phyloP scores from a whole-genome alignment of 768 basidiomycete species.

The Collybiopsis luxurians region DNA sequence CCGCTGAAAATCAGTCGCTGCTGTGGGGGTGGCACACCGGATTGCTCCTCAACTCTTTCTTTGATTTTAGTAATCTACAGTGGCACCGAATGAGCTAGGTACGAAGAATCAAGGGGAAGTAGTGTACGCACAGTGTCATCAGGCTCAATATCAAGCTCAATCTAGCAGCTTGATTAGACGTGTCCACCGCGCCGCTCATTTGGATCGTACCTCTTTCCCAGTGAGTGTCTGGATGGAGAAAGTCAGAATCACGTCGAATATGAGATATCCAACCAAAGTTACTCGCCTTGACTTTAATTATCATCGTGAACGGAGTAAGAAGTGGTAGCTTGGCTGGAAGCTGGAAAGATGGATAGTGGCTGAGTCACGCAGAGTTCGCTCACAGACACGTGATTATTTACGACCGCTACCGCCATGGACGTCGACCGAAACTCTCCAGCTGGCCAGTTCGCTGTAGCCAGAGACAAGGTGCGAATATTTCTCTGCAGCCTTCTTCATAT shows the following conservation, averaged over 20 bases:
- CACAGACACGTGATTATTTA: no score
- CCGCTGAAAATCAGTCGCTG: slow-evolving; percentile 93
- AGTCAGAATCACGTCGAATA: background rate
- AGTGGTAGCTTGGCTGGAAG: no score
- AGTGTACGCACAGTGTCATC: slow-evolving; percentile 69
- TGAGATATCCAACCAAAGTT: background rate
- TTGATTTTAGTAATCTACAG: slow-evolving; percentile 88
- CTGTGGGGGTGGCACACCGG: slow-evolving; percentile 94
- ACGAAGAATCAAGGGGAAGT: background rate
- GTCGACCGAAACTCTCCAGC: slow-evolving; percentile 1
- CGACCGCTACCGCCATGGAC: background rate
- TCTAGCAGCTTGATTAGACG: slow-evolving; percentile 39
- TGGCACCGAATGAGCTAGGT: background rate
- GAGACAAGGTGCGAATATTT: slow-evolving; percentile 2
- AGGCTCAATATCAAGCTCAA: slow-evolving; percentile 92
- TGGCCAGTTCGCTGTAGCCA: background rate
- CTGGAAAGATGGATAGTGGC: no score
- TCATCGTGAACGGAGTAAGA: background rate
- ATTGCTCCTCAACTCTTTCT: slow-evolving; percentile 98
- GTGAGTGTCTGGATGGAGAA: slow-evolving; percentile 71
- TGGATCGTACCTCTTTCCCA: slow-evolving; percentile 80
- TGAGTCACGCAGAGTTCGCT: no score
- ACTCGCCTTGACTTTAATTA: background rate
- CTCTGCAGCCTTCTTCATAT: background rate
- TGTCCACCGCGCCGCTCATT: background rate